Conservation (phyloP, 306 rosid genomes). For the Begonia fuchsioides region DNA sequence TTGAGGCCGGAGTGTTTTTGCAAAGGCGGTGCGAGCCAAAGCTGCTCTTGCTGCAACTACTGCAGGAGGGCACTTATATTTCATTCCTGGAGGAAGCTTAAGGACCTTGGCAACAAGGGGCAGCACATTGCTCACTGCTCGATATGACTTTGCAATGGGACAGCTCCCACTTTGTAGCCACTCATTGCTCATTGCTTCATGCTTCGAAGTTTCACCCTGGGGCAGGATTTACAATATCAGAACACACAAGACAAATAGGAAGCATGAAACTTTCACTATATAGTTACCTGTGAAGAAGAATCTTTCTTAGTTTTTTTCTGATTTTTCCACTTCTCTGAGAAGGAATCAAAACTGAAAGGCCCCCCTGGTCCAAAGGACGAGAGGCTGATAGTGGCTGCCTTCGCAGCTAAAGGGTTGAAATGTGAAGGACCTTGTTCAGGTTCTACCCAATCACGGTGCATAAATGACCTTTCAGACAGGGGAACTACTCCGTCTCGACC, state of each 20-base stretch:
- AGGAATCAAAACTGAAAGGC: constrained; percentile 72
- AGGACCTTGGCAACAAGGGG: constrained; percentile 87
- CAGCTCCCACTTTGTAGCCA: constrained; percentile 87
- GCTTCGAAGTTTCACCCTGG: constrained; percentile 65
- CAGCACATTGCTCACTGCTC: constrained; percentile 70
- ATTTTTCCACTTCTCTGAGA: constrained; percentile 66
- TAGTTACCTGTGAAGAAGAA: constrained; percentile 58
- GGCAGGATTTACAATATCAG: constrained; percentile 5
- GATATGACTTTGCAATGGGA: constrained; percentile 89
- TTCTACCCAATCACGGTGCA: constrained; percentile 24
- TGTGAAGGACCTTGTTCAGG: constrained; percentile 32
- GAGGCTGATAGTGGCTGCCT: constrained; percentile 92
- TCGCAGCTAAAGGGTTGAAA: constrained; percentile 93
- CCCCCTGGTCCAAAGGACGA: constrained; percentile 94
- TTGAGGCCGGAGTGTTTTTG: constrained; percentile 93
- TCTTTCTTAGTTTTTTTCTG: constrained; percentile 63
- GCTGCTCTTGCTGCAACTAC: constrained; percentile 93
- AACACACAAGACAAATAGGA: too few species aligned
- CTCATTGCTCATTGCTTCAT: constrained; percentile 72
- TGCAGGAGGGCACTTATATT: constrained; percentile 63
- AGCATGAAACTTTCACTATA: too few species aligned
- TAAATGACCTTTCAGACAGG: constrained; percentile 49
- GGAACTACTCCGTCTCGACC: constrained; percentile 93
- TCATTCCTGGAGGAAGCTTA: constrained; percentile 78
- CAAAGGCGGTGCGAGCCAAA: constrained; percentile 69